phyloP scores from a whole-genome alignment of 192 early-diverging fungal genomes.

The Linnemannia zychae region DNA sequence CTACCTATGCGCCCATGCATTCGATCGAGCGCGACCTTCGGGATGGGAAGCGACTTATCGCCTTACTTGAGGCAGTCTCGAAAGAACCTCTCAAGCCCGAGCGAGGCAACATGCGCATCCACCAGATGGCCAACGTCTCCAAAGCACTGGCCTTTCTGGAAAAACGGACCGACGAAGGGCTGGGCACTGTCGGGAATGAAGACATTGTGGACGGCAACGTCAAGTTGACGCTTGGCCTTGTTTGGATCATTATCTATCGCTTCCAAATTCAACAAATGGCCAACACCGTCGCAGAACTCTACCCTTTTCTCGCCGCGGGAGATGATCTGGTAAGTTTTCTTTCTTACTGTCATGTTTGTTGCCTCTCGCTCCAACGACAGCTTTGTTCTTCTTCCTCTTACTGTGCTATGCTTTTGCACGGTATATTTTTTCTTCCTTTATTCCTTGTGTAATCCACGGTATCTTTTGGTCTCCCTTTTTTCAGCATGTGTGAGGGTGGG shows the following conservation, averaged over 20 bases:
- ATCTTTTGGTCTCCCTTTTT: background rate
- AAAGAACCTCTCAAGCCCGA: conserved; percentile 80
- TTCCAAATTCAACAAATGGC: conserved; percentile 67
- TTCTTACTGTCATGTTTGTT: background rate
- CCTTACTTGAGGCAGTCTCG: conserved; percentile 78
- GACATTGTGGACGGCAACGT: conserved; percentile 83
- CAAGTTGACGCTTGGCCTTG: conserved; percentile 73
- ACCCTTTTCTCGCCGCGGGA: conserved; percentile 33
- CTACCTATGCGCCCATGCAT: conserved; percentile 31
- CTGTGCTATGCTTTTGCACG: background rate
- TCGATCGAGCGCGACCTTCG: conserved; percentile 66
- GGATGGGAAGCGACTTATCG: conserved; percentile 79
- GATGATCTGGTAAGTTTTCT: conserved; percentile 51
- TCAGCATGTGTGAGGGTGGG: background rate
- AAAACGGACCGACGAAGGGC: conserved; percentile 58
- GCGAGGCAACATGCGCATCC: conserved; percentile 80
- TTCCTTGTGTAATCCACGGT: background rate
- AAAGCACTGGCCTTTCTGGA: conserved; percentile 78
- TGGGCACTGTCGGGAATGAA: conserved; percentile 74
- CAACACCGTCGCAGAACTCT: conserved; percentile 54
- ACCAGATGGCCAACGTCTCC: conserved; percentile 83
- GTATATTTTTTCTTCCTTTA: background rate
- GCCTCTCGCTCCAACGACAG: background rate
- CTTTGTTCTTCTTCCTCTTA: background rate
- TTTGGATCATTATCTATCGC: conserved; percentile 67